A percentile compares a stretch with the other conserved stretches of the same genome.
phyloP scores from a whole-genome alignment of 2,329 filamentous ascomycete genomes.

The Nothomitra cinnamomea region DNA sequence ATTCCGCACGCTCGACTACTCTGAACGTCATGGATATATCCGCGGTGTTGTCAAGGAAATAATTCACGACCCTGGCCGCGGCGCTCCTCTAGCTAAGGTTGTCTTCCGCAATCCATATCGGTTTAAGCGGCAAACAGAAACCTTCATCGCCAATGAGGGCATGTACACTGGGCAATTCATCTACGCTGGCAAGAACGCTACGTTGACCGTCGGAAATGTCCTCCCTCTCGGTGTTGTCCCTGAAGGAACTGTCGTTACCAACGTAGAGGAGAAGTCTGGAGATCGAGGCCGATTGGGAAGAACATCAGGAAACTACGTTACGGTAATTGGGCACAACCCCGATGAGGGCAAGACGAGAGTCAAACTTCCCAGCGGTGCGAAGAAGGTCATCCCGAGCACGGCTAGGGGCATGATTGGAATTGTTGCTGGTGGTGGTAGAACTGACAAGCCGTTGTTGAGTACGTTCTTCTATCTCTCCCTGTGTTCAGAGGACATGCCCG shows the following conservation, averaged over 20 bases:
- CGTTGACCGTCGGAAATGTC: constrained; percentile 92
- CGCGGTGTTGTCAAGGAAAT: constrained; percentile 97
- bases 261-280: constrained; percentile 97
- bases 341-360: constrained; percentile 99
- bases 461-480: constrained; percentile 17
- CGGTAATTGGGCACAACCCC: constrained; percentile 92
- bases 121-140: constrained; percentile 96
- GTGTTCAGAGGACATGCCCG: too few relatives aligned
- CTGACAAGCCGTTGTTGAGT: constrained; percentile 98
- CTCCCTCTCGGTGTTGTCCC: constrained; percentile 87
- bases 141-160: constrained; percentile 99
- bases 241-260: constrained; percentile 97
- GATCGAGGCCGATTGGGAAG: constrained; percentile 93
- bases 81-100: constrained; percentile 93
- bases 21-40: constrained; percentile 94
- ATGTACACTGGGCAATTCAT: constrained; percentile 99
- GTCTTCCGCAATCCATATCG: constrained; percentile 95
- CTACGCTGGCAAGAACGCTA: constrained; percentile 98
- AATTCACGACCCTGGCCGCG: constrained; percentile 96
- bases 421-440: constrained; percentile 96
- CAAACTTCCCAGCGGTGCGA: constrained; percentile 97
- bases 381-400: constrained; percentile 92
- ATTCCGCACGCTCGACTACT: constrained; percentile 93
- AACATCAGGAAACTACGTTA: constrained; percentile 99
- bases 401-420: constrained; percentile 98